Evolutionary conservation across 176 grass and related monocot genomes (phyloP), one percentile per base, ranked within the genome.

Genomic region (Pontederia crassipes): DNA sequence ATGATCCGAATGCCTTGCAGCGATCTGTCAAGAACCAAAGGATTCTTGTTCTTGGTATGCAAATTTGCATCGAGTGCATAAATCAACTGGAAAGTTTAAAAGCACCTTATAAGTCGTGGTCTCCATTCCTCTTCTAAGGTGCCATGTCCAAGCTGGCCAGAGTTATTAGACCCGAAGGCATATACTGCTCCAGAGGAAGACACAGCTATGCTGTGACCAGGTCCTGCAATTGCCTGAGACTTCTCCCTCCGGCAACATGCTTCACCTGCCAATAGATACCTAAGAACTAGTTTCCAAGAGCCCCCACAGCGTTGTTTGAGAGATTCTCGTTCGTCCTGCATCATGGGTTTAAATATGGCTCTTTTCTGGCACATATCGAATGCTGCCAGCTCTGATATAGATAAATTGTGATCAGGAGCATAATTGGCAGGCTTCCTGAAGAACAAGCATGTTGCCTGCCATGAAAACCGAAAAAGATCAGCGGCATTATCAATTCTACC

Each of bases 381-480:
- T 0, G 85, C 89, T n/a, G 89, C 85, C 12, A 95, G 79, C 64
- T 95, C 89, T 9, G 89, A 74, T 65, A 95, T 86, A 57, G 89
- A 86, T 45, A 89, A 77, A 50, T 78, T 67, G 49, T 83, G 80
- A 40, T 95, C 89, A 8, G 89, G 89, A 63, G 89, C 58, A 29
- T 89, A 95, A 73, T 89, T 86, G 62, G 82, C 85, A 65, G 89
- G 89, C 74, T 95, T 95, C 59, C 89, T 89, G 73, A 95, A 95
- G 61, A 95, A 89, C 14, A 70, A 64, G 72, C 89, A 95, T 60
- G 89, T 86, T 64, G 74, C 89, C 89, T 89, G 83, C 52, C 46
- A 68, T 62, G 78, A 78, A 57, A 50, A 83, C 54, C 53, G 69
- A 67, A 49, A 59, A 56, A 48, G 58, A 89, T 95, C 74, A 95